Base-by-base conservation (phyloP, 371 early-diverging fungal species). In the Mortierella sp. region DNA sequence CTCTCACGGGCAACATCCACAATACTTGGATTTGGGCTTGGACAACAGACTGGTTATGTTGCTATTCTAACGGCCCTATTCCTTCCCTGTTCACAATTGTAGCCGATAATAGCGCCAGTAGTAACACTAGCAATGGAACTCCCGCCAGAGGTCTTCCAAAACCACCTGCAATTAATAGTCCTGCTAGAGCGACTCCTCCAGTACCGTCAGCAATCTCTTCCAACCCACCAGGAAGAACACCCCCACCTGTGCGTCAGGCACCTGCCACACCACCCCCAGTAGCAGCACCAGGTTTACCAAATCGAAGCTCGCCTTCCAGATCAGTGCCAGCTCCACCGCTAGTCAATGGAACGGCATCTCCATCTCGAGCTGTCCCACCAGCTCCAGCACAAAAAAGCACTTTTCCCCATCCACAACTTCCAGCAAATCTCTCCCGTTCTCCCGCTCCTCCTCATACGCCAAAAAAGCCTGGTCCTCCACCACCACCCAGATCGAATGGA, bases 231-330 rank as follows among this genome's bases (percentile, higher is more conserved):
- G 64, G 80, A 73, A 66, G 73, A 57, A 73, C 78, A n/a, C 83
- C 76, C 16, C 85, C 84, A n/a, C 83, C 85, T 32, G 62, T 59
- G 0, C 75, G 70, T n/a, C 77, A 79, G 24, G 60, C 78, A 43
- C 83, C 84, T 40, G 60, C 67, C 16, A 77, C 86, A 11, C 86
- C 84, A 22, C 83, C 88, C 32, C 64, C 85, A 45, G 77, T 81
- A 45, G 68, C 68, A 18, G 83, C 86, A n/a, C 77, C 84, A 2
- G 58, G 68, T 22, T 35, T 68, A 63, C 73, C 76, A 26, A 75
- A 60, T 69, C 75, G 70, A 37, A 62, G 71, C 67, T 78, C 73
- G 30, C 80, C 80, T 52, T 73, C 66, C 59, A 69, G 71, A 40
- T 68, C 62, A 58, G 70, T 71, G 1, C 78, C 77, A 30, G 68